Conservation (phyloP, 1,284 basidiomycete genomes). For the Fomitiporia mediterranea region DNA sequence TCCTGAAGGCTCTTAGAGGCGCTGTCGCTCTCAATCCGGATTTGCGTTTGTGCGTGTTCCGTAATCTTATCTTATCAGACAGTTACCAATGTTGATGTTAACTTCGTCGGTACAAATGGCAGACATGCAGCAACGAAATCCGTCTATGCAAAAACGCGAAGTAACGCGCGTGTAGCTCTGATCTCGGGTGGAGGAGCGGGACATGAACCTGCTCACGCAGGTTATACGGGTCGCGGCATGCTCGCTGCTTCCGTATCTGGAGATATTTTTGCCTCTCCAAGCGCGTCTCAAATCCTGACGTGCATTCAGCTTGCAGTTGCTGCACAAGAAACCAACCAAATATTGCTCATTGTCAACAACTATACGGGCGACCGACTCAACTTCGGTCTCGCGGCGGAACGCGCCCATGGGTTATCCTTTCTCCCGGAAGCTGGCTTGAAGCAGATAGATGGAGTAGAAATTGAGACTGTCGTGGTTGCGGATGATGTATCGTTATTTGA, state of each 20-base stretch:
- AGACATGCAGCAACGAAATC: conserved; percentile 34
- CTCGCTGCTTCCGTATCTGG: conserved; percentile 56
- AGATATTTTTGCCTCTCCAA: conserved; percentile 63
- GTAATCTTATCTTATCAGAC: neutral
- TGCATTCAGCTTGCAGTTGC: conserved; percentile 44
- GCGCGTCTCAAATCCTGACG: conserved; percentile 51
- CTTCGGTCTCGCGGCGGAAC: conserved; percentile 66
- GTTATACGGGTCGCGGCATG: conserved; percentile 55
- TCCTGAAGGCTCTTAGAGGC: conserved; percentile 51
- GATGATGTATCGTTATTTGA: conserved; percentile 59
- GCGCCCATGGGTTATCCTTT: conserved; percentile 38
- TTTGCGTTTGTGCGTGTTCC: conserved; percentile 41
- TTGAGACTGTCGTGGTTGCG: conserved; percentile 57
- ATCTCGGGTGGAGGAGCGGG: conserved; percentile 66
- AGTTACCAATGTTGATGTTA: conserved; percentile 6
- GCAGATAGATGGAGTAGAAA: conserved; percentile 32
- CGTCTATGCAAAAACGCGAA: conserved; percentile 35
- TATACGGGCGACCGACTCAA: conserved; percentile 62
- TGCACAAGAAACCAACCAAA: conserved; percentile 27
- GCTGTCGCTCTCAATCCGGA: conserved; percentile 48
- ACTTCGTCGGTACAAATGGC: neutral
- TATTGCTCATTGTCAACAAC: conserved; percentile 43
- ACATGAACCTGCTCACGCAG: conserved; percentile 66
- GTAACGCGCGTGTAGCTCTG: conserved; percentile 41
- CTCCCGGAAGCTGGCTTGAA: neutral